Percentiles rank a stretch among this genome's conserved stretches.
Evolutionary conservation across 768 basidiomycete genomes (phyloP).

Genomic region (Phylloporus scabripes): DNA sequence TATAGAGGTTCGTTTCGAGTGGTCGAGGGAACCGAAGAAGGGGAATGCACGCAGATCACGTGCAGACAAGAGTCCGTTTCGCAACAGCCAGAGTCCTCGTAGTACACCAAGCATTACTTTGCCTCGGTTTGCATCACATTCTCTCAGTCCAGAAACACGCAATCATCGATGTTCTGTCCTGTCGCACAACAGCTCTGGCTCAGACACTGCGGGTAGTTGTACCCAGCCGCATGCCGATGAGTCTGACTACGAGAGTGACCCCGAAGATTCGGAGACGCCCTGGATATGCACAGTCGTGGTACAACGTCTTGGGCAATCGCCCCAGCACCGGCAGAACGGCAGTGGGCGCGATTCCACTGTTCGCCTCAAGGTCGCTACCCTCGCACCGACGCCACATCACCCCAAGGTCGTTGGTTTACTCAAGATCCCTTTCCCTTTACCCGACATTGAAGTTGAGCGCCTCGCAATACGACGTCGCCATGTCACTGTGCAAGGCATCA

Average conservation of each 20-base stretch:
- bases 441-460: slow-evolving; percentile 70
- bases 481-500: slow-evolving; percentile 26
- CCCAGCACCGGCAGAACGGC: slow-evolving; percentile 6
- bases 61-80: slow-evolving; percentile 12
- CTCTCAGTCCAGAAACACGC: slow-evolving; percentile 6
- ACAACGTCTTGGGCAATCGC: slow-evolving; percentile 35
- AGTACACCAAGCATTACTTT: slow-evolving; percentile 4
- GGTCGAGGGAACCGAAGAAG: slow-evolving; percentile 46
- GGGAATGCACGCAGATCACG: slow-evolving; percentile 18
- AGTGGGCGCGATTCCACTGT: slow-evolving; percentile 14
- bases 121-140: slow-evolving; percentile 8
- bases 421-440: slow-evolving; percentile 85
- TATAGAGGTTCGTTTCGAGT: slow-evolving; percentile 76
- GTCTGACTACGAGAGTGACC: slow-evolving; percentile 80
- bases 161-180: slow-evolving; percentile 36
- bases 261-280: slow-evolving; percentile 94
- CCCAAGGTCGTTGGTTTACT: slow-evolving; percentile 91
- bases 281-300: slow-evolving; percentile 87
- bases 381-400: slow-evolving; percentile 92
- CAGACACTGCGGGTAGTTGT: slow-evolving; percentile 27
- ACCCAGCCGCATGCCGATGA: slow-evolving; percentile 32
- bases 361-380: slow-evolving; percentile 69
- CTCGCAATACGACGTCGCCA: slow-evolving; percentile 50
- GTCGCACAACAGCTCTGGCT: slow-evolving; percentile 37
- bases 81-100: slow-evolving; percentile 9